Base-by-base conservation (phyloP, 345 rosid species). In the Reutealis trisperma region DNA sequence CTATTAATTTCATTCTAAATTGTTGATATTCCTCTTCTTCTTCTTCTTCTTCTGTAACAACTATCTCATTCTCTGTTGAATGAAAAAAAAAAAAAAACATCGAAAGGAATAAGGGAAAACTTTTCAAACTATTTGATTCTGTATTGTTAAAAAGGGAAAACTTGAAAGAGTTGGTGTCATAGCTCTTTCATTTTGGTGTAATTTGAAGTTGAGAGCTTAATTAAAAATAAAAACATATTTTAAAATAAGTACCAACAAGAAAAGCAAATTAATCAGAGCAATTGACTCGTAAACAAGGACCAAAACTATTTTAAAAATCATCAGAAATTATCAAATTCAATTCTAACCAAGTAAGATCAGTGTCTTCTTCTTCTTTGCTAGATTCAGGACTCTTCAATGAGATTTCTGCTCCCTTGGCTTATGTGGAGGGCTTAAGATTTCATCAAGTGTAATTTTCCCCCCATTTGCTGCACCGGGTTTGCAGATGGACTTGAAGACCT, bases 351-450 rank as follows among this genome's bases (percentile, higher is more conserved):
- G 82, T 27, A 69, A n/a, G 49, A 52, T 75, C 44, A 47, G 76
- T 63, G 70, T 70, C 81, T 71, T 81, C 84, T 55, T 67, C 81
- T 59, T 77, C 86, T 68, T 78, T 75, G 70, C 80, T 80, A 55
- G 65, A 47, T 59, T 81, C 87, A 52, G 79, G 78, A 78, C 83
- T 47, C 59, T 84, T 47, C 18, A 69, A 45, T 3, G 84, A 45
- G 75, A 73, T 80, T 78, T 87, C 60, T 41, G 45, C 71, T 82
- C 86, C 72, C 86, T 76, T 41, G 78, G 52, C 69, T 79, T 82
- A 61, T 8, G 75, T 15, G 83, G 73, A 76, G 85, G 84, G 81
- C 85, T 83, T 27, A 16, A 67, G 62, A 75, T 77, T 61, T 59
- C 72, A 42, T 75, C 88, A 73, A 8, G 22, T 19, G 61, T 41